Evolutionary conservation across 2,329 filamentous ascomycete species (phyloP).

Genomic region (Aspergillus novofumigatus): DNA sequence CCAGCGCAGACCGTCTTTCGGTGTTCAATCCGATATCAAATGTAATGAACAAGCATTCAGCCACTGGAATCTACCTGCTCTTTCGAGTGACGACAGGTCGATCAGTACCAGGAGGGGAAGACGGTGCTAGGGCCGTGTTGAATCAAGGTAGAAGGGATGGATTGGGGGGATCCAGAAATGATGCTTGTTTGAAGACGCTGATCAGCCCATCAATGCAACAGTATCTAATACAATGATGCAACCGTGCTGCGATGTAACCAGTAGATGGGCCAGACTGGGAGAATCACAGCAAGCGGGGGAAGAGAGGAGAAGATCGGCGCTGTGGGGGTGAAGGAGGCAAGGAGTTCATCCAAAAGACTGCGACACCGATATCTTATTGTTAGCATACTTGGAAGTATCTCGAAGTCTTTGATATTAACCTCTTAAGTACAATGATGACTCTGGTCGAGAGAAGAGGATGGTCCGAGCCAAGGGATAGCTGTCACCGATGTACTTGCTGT

Average conservation of each 20-base stretch:
- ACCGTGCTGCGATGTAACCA: not conserved
- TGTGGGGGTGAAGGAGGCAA: not conserved
- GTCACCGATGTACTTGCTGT: too few species aligned
- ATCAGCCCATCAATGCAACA: not conserved
- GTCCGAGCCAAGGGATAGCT: not conserved
- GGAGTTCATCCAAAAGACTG: not conserved
- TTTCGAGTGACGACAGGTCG: not conserved
- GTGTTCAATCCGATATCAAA: not conserved
- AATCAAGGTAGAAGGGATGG: not conserved
- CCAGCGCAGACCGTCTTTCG: not conserved
- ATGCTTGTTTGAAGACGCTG: constrained; percentile 3
- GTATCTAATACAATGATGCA: not conserved
- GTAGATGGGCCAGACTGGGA: not conserved
- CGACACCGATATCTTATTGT: not conserved
- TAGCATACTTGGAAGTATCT: not conserved
- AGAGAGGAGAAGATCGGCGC: not conserved
- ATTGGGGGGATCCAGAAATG: not conserved
- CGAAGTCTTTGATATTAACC: not conserved
- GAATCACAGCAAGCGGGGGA: not conserved
- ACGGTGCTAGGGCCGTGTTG: constrained; percentile 2
- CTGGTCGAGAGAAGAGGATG: not conserved
- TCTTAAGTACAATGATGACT: not conserved
- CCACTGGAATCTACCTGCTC: not conserved
- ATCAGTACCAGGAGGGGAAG: not conserved
- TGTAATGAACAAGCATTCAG: not conserved